phyloP scores from a whole-genome alignment of 176 grass and related monocot genomes.

The Musa schizocarpa region DNA sequence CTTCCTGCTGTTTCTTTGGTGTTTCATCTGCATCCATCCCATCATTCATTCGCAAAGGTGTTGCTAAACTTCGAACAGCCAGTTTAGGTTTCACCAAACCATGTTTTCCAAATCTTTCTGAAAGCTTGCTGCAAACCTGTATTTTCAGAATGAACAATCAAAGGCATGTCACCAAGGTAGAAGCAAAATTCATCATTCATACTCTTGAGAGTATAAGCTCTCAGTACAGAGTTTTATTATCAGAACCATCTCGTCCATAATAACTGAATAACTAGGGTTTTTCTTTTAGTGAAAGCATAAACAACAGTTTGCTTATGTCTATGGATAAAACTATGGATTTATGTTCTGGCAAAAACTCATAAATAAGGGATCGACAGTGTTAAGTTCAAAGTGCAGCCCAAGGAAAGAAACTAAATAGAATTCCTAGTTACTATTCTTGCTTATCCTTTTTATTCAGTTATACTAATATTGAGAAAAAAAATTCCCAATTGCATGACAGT shows the following conservation, averaged over 20 bases:
- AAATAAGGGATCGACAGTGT: not conserved
- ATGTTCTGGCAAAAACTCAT: not conserved
- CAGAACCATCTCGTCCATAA: too few species aligned
- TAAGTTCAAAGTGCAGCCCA: not conserved
- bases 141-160: conserved; percentile 13
- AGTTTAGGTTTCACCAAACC: conserved; percentile 69
- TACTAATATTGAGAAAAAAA: too few species aligned
- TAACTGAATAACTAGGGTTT: too few species aligned
- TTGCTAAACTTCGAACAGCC: conserved; percentile 64
- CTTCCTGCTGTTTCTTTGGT: conserved; percentile 57
- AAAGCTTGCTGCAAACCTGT: conserved; percentile 79
- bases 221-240: not conserved
- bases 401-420: not conserved
- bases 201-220: not conserved
- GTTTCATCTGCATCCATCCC: conserved; percentile 68
- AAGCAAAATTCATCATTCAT: not conserved
- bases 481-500: too few species aligned
- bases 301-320: too few species aligned
- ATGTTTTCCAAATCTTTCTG: conserved; percentile 78
- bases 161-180: not conserved
- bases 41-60: conserved; percentile 76
- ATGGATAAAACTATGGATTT: not conserved
- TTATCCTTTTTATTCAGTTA: not conserved
- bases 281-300: too few species aligned
- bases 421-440: not conserved